Percentiles rank a stretch among this genome's conserved stretches.
These are phyloP conservation scores for Epichloe baconii DNA, from an alignment of 2,329 filamentous ascomycete species.

Conservation along the genomic window DNA sequence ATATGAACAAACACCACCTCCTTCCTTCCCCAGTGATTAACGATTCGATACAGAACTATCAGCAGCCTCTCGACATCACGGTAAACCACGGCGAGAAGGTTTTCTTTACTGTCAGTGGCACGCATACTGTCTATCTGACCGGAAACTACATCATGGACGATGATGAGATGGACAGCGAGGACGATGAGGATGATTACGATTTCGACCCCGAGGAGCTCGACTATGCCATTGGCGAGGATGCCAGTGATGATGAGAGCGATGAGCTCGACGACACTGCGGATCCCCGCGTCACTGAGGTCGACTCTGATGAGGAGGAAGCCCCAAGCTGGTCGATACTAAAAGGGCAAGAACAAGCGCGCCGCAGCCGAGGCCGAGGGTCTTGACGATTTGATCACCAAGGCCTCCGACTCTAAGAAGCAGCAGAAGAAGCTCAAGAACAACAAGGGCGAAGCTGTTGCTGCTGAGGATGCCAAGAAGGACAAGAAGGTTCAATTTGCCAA, in stretches of 20 bases:
- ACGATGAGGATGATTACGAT: constrained; percentile 66
- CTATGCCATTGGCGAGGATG: constrained; percentile 55
- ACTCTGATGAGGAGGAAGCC: constrained; percentile 63
- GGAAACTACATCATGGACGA: constrained; percentile 87
- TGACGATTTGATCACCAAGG: constrained; percentile 73
- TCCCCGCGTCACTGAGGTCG: constrained; percentile 73
- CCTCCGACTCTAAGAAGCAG: constrained; percentile 76
- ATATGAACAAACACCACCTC: background rate
- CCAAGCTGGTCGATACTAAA: constrained; percentile 46
- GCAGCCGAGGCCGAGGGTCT: constrained; percentile 64
- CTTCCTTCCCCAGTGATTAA: constrained; percentile 13
- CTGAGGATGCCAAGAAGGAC: constrained; percentile 47
- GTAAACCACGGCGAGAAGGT: constrained; percentile 79
- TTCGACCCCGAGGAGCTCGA: constrained; percentile 70
- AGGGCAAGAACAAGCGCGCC: constrained; percentile 88
- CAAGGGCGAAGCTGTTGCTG: constrained; percentile 69
- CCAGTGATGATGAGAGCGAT: constrained; percentile 61
- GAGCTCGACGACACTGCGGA: constrained; percentile 67
- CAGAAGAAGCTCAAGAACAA: constrained; percentile 99
- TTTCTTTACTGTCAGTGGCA: constrained; percentile 84
- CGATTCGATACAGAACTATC: constrained; percentile 57
- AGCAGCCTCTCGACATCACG: constrained; percentile 89
- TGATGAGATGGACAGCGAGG: constrained; percentile 39
- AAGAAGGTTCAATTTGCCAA: constrained; percentile 99
- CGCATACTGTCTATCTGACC: constrained; percentile 81